phyloP scores from a whole-genome alignment of 2,329 filamentous ascomycete genomes.

The Neonectria neomacrospora region DNA sequence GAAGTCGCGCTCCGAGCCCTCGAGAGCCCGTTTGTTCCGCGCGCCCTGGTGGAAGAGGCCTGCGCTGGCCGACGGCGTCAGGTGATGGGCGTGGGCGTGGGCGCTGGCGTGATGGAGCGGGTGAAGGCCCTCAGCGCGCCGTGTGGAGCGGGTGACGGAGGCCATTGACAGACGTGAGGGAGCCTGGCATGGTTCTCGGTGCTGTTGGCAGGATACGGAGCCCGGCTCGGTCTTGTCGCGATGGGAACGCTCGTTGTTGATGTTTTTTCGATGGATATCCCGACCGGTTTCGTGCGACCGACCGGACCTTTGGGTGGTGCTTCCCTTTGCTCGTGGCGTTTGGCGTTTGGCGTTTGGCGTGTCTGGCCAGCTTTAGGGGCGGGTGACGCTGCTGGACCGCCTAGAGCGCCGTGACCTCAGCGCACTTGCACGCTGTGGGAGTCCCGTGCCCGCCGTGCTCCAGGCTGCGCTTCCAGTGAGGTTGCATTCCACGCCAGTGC shows the following conservation, averaged over 20 bases:
- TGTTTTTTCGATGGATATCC: constrained; percentile 43
- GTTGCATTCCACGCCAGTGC: constrained; percentile 4
- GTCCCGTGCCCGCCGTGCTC: constrained; percentile 7
- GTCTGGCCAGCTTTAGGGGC: constrained; percentile 23
- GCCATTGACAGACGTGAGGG: constrained; percentile 57
- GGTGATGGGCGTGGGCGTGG: constrained; percentile 32
- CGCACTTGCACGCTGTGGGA: constrained; percentile 20
- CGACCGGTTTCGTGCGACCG: constrained; percentile 39
- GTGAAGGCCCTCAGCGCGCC: constrained; percentile 60
- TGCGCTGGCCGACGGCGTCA: constrained; percentile 45
- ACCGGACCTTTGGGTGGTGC: constrained; percentile 27
- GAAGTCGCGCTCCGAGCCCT: constrained; percentile 57
- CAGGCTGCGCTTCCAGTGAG: constrained; percentile 1
- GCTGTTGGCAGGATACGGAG: constrained; percentile 33
- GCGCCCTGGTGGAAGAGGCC: constrained; percentile 50
- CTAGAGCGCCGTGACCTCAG: constrained; percentile 26
- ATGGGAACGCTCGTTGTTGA: constrained; percentile 43
- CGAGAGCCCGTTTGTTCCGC: constrained; percentile 59
- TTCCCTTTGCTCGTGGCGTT: constrained; percentile 31
- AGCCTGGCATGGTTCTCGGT: constrained; percentile 53
- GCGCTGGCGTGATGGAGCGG: constrained; percentile 48
- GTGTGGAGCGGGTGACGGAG: constrained; percentile 62
- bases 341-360: constrained; percentile 20
- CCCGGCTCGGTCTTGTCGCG: constrained; percentile 39
- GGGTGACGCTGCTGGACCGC: constrained; percentile 22